Evolutionary conservation across 108 stramenopile genomes (phyloP).

Genomic region (Craspedostauros australis): DNA sequence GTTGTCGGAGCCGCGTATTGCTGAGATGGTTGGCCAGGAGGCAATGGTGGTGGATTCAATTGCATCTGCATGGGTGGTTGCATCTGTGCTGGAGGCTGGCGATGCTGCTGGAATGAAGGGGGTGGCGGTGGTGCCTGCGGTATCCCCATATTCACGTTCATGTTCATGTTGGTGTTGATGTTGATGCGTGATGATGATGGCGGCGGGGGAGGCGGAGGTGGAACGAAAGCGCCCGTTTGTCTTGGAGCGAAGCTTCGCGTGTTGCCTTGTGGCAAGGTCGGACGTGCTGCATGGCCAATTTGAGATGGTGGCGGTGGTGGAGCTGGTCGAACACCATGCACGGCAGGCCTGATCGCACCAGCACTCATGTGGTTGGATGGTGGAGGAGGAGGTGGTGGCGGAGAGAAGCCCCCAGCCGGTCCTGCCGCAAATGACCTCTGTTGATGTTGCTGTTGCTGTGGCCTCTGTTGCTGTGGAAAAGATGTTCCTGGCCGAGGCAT

Average conservation of each 20-base stretch:
- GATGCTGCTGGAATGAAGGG: not conserved
- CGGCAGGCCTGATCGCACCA: too few species aligned
- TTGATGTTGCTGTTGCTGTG: conserved; percentile 6
- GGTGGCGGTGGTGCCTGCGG: not conserved
- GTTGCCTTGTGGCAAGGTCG: conserved; percentile 9
- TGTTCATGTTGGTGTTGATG: not conserved
- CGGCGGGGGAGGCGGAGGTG: not conserved
- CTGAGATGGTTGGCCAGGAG: not conserved
- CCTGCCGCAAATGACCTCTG: too few species aligned
- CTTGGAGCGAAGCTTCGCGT: not conserved
- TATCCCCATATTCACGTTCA: not conserved
- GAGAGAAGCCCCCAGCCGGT: not conserved
- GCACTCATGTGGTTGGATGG: not conserved
- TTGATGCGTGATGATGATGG: not conserved
- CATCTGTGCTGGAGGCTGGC: not conserved
- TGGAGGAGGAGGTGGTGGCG: conserved; percentile 6
- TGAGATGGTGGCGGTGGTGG: not conserved
- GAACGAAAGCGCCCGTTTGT: not conserved
- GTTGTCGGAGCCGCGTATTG: too few species aligned
- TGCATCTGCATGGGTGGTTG: not conserved
- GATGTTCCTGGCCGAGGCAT: conserved; percentile 8
- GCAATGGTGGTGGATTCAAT: not conserved
- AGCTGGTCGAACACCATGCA: too few species aligned
- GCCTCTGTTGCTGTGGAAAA: not conserved
- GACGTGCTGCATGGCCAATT: not conserved